Evolutionary conservation across 2,329 filamentous ascomycete species (phyloP).

Genomic region (Aspergillus oerlinghausenensis): DNA sequence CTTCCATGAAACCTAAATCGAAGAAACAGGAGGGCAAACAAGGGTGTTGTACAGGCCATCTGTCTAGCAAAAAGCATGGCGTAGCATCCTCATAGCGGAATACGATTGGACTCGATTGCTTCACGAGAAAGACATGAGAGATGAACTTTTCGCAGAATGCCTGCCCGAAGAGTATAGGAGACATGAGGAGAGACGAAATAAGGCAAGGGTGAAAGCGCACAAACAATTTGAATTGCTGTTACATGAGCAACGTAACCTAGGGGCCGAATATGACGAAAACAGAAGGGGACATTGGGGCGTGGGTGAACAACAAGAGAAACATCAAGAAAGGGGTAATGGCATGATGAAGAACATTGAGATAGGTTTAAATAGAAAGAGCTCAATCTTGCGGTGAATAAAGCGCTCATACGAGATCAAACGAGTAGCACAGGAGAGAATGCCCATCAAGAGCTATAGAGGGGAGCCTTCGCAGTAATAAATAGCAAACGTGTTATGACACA

Average conservation of each 20-base stretch:
- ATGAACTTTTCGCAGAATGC: slow-evolving; percentile 43
- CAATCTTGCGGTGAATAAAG: slow-evolving; percentile 36
- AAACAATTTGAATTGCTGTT: slow-evolving; percentile 35
- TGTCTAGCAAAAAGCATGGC: slow-evolving; percentile 30
- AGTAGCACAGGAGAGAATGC: slow-evolving; percentile 39
- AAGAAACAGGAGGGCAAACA: slow-evolving; percentile 18
- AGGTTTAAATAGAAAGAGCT: slow-evolving; percentile 22
- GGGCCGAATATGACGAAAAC: slow-evolving; percentile 18
- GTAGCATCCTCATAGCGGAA: slow-evolving; percentile 31
- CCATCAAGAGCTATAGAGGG: slow-evolving; percentile 41
- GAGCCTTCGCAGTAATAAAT: slow-evolving; percentile 33
- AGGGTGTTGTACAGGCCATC: slow-evolving; percentile 34
- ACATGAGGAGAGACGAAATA: slow-evolving; percentile 8
- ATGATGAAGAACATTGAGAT: slow-evolving; percentile 9
- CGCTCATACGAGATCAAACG: slow-evolving; percentile 39
- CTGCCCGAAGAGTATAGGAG: slow-evolving; percentile 37
- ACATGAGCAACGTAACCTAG: slow-evolving; percentile 32
- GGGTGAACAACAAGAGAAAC: slow-evolving; percentile 5
- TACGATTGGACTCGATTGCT: slow-evolving; percentile 37
- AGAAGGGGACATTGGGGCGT: slow-evolving; percentile 13
- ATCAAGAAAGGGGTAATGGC: slow-evolving; percentile 8
- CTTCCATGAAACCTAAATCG: slow-evolving; percentile 17
- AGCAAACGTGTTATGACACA: slow-evolving; percentile 36
- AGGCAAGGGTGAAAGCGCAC: slow-evolving; percentile 22
- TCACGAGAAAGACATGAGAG: slow-evolving; percentile 26